phyloP scores from a whole-genome alignment of 2,329 filamentous ascomycete species.

The Arthrocladium fulminans region DNA sequence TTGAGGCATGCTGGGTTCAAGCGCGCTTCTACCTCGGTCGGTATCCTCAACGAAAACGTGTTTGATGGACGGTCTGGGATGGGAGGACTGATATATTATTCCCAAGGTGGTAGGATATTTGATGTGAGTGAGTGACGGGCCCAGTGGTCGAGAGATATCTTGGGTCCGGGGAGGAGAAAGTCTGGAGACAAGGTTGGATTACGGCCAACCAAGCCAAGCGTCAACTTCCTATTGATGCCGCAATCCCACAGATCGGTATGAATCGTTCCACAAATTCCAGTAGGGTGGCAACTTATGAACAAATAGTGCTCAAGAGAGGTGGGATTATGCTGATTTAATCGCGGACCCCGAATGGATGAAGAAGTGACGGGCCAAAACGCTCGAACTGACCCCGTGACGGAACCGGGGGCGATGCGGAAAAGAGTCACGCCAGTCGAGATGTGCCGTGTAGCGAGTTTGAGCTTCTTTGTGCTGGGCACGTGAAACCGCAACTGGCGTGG shows the following conservation, averaged over 20 bases:
- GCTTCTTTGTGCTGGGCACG: background rate
- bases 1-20: slow-evolving; percentile 1
- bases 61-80: background rate
- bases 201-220: background rate
- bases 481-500: background rate
- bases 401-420: too few species aligned
- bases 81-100: background rate
- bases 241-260: background rate
- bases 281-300: background rate
- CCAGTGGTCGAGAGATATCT: background rate
- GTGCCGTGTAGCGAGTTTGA: background rate
- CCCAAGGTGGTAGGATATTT: too few species aligned
- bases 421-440: background rate
- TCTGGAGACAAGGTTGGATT: slow-evolving; percentile 1
- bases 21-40: background rate
- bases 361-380: background rate
- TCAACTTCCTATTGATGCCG: too few species aligned
- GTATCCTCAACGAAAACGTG: background rate
- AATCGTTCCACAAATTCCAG: background rate
- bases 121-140: background rate
- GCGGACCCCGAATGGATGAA: background rate
- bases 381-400: too few species aligned
- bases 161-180: background rate
- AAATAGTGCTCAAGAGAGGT: background rate
- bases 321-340: background rate